Base-by-base conservation (phyloP, 768 basidiomycete species). In the Boletus subcaerulescens region DNA sequence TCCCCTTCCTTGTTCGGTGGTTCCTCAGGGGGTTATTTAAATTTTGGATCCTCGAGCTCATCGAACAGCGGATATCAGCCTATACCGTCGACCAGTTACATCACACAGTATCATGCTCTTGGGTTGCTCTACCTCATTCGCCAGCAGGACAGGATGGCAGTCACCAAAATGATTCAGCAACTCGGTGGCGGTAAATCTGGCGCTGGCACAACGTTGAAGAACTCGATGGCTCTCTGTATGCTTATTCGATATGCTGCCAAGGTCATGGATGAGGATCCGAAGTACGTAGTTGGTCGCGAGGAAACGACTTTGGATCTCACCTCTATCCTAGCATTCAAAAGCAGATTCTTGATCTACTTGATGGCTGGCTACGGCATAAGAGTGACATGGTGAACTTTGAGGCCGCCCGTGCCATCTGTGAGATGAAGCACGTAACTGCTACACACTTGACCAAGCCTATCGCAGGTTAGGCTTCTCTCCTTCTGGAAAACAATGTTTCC, bases 371-470 rank as follows among this genome's bases (percentile, higher is more conserved):
- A 56, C 85, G 94, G 55, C 97, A 99, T 75, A 99, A 99, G 79
- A 97, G 93, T 62, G 97, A 99, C 70, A 99, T 98, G 96, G 97
- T 99, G 67, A 98, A 98, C 74, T 91, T 94, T 57, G 97, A 99
- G 71, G 97, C 97, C 20, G 96, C 97, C 4, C 89, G 97, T 42
- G 95, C 87, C 8, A 96, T 99, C 58, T 98, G 95, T 70, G 96
- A 98, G 70, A 91, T 96, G 90, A 90, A 87, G 72, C 84, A 86
- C 57, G 88, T 93, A 29, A 79, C 85, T 26, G 69, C 85, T 9
- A 71, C 81, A 5, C 93, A 98, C 64, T 76, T 98, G 49, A 85
- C 86, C 24, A 87, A 93, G 64, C 81, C 97, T 1, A 93, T 99
- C 57, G 84, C 93, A 50, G 93, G 95, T 93, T 58, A 65, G 85